A percentile compares a stretch with the other conserved stretches of the same genome.
phyloP scores from a whole-genome alignment of 2,329 filamentous ascomycete genomes.

The Tetracladium maxilliforme region DNA sequence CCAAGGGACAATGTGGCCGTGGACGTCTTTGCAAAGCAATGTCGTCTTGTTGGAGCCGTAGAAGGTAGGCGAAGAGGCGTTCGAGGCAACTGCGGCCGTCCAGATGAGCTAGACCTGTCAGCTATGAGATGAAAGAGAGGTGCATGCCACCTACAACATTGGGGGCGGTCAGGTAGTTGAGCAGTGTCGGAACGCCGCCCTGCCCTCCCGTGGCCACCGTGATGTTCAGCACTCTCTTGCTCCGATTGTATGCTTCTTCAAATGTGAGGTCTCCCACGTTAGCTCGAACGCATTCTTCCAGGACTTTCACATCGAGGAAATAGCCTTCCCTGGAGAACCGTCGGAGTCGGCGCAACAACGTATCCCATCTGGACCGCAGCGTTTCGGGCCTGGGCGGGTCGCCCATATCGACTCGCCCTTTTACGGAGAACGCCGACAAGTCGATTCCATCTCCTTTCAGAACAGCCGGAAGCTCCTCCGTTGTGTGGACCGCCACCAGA shows the following conservation, averaged over 20 bases:
- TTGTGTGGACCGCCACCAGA: slow-evolving; percentile 73
- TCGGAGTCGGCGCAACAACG: slow-evolving; percentile 47
- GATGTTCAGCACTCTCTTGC: slow-evolving; percentile 81
- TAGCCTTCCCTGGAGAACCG: slow-evolving; percentile 67
- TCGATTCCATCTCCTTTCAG: slow-evolving; percentile 71
- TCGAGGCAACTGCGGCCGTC: slow-evolving; percentile 44
- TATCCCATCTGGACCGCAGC: no score
- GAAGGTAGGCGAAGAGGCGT: slow-evolving; percentile 29
- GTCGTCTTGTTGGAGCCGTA: slow-evolving; percentile 29
- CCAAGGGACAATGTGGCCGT: slow-evolving; percentile 45
- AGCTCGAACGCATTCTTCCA: slow-evolving; percentile 71
- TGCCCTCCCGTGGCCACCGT: slow-evolving; percentile 66
- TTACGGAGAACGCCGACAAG: slow-evolving; percentile 56
- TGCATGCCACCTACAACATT: slow-evolving; percentile 57
- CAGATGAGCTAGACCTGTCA: slow-evolving; percentile 31
- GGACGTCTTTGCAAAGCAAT: slow-evolving; percentile 48
- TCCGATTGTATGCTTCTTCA: slow-evolving; percentile 77
- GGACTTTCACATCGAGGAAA: slow-evolving; percentile 65
- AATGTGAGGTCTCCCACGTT: slow-evolving; percentile 88
- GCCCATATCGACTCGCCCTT: slow-evolving; percentile 20
- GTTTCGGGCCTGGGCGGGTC: no score
- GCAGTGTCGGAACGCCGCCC: slow-evolving; percentile 64
- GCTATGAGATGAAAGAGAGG: slow-evolving; percentile 1
- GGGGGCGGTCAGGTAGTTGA: slow-evolving; percentile 87
- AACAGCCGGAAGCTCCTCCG: slow-evolving; percentile 67